These are phyloP conservation scores for Venturia oleaginea DNA, from an alignment of 2,329 filamentous ascomycete genomes.

Conservation along the genomic window DNA sequence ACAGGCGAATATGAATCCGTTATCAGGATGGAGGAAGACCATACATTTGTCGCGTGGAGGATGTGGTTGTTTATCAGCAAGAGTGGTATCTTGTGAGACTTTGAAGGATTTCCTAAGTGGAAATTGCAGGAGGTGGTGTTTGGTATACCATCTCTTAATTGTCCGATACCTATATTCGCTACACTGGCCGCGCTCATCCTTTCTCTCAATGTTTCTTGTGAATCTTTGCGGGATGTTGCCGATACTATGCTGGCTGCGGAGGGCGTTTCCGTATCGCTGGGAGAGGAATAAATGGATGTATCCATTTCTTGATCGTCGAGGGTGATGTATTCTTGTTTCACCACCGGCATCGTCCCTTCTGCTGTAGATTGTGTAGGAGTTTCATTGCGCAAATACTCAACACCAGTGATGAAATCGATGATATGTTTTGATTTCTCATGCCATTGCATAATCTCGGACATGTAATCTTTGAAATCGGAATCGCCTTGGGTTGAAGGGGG, in stretches of 20 bases:
- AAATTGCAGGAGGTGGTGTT: neutral
- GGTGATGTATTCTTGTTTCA: neutral
- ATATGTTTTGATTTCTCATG: slow-evolving; percentile 68
- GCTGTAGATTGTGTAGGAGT: neutral
- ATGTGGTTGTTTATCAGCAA: slow-evolving; percentile 73
- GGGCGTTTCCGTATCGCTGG: slow-evolving; percentile 10
- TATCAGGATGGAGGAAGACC: slow-evolving; percentile 65
- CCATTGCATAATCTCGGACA: slow-evolving; percentile 63
- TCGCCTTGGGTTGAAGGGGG: slow-evolving; percentile 20
- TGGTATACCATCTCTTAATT: neutral
- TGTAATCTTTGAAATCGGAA: slow-evolving; percentile 44
- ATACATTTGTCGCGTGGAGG: slow-evolving; percentile 66
- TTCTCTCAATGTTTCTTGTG: neutral
- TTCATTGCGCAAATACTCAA: slow-evolving; percentile 18
- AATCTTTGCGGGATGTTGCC: neutral
- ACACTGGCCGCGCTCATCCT: neutral
- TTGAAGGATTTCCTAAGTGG: neutral
- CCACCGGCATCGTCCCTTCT: neutral
- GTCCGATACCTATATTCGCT: neutral
- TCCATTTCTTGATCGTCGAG: slow-evolving; percentile 4
- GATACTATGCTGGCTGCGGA: slow-evolving; percentile 1
- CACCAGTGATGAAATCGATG: slow-evolving; percentile 41
- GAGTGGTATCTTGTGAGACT: slow-evolving; percentile 36
- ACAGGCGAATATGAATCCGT: slow-evolving; percentile 66
- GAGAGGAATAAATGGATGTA: neutral